Evolutionary conservation across 2,329 filamentous ascomycete species (phyloP).

Genomic region (Colletotrichum limetticola): DNA sequence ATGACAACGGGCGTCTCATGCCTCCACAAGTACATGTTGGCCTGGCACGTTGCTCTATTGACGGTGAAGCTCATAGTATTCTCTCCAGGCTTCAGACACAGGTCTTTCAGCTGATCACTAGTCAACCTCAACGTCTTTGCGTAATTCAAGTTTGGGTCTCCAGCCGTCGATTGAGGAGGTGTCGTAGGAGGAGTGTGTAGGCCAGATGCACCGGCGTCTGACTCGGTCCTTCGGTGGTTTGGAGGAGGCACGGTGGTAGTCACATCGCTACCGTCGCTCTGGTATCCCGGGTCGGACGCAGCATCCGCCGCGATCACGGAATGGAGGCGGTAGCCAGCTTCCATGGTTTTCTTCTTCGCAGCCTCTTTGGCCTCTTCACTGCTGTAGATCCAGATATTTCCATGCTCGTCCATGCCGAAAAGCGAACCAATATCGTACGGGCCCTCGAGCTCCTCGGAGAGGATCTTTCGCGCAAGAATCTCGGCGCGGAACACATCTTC

Average conservation of each 20-base stretch:
- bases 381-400: conserved; percentile 99
- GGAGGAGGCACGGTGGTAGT: conserved; percentile 58
- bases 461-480: conserved; percentile 90
- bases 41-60: conserved; percentile 90
- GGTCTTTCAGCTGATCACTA: conserved; percentile 90
- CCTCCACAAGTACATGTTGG: conserved; percentile 94
- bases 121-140: conserved; percentile 96
- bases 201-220: conserved; percentile 66
- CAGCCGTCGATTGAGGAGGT: conserved; percentile 73
- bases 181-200: conserved; percentile 74
- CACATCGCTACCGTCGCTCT: conserved; percentile 83
- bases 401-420: conserved; percentile 93
- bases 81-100: conserved; percentile 84
- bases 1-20: conserved; percentile 94
- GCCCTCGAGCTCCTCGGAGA: conserved; percentile 92
- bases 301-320: conserved; percentile 77
- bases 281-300: conserved; percentile 92
- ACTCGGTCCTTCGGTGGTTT: conserved; percentile 73
- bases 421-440: conserved; percentile 96
- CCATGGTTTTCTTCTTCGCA: conserved; percentile 75
- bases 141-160: conserved; percentile 85
- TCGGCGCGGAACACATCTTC: conserved; percentile 93
- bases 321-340: conserved; percentile 44
- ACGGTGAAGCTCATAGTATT: conserved; percentile 98
- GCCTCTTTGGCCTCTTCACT: conserved; percentile 96